Percentiles rank a stretch among this genome's conserved stretches.
phyloP scores from a whole-genome alignment of 768 basidiomycete species.

The Auriscalpium vulgare region DNA sequence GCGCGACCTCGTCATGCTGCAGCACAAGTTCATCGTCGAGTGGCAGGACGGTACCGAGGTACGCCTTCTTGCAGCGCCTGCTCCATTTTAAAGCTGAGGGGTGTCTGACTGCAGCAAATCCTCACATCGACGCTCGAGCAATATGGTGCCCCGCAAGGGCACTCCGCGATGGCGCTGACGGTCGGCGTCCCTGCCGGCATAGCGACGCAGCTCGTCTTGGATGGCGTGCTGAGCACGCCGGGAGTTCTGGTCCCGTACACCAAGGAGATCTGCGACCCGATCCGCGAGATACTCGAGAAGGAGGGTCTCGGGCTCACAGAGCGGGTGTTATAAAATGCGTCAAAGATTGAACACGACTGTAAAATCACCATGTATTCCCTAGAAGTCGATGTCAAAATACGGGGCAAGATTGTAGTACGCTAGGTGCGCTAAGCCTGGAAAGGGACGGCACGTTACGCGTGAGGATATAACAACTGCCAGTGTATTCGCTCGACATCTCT shows the following conservation, averaged over 20 bases:
- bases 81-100: not conserved
- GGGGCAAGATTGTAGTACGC: too few species aligned
- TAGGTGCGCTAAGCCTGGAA: too few species aligned
- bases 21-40: conserved; percentile 94
- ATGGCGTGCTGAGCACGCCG: conserved; percentile 68
- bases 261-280: conserved; percentile 74
- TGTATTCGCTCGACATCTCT: too few species aligned
- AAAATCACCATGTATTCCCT: too few species aligned
- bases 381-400: too few species aligned
- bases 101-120: conserved; percentile 48
- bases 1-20: conserved; percentile 94
- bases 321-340: conserved; percentile 42
- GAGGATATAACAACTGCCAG: too few species aligned
- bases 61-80: conserved; percentile 11
- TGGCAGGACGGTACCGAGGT: conserved; percentile 76
- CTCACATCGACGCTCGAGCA: conserved; percentile 87
- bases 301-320: conserved; percentile 74
- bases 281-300: conserved; percentile 56
- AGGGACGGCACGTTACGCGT: too few species aligned
- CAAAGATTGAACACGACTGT: too few species aligned
- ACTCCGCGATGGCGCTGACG: conserved; percentile 86
- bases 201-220: conserved; percentile 84
- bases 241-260: conserved; percentile 86
- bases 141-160: conserved; percentile 72
- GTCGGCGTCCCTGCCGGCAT: conserved; percentile 95